phyloP scores from a whole-genome alignment of 2,329 filamentous ascomycete genomes.

The Thelonectria rubi region DNA sequence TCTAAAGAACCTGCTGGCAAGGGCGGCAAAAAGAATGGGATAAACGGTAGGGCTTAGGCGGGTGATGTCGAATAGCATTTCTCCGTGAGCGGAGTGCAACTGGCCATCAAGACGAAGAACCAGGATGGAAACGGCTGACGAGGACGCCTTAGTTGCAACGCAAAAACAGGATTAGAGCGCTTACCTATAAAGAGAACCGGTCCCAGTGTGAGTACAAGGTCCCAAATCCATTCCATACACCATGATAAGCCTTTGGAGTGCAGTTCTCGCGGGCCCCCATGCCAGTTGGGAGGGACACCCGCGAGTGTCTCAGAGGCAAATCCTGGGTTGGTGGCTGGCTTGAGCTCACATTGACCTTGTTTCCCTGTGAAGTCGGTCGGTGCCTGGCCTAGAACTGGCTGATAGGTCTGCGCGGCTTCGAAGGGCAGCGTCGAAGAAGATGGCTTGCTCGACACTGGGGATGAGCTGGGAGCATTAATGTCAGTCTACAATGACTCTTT shows the following conservation, averaged over 20 bases:
- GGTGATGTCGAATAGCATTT: background rate
- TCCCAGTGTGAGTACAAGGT: background rate
- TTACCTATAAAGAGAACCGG: background rate
- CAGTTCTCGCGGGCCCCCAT: background rate
- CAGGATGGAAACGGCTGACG: background rate
- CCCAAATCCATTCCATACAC: slow-evolving; percentile 3
- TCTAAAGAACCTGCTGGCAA: slow-evolving; percentile 21
- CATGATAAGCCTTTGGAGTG: background rate
- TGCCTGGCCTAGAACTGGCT: background rate
- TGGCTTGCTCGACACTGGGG: background rate
- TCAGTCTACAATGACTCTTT: background rate
- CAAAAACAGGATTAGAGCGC: background rate
- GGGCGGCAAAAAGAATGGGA: slow-evolving; percentile 26
- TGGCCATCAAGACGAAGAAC: background rate
- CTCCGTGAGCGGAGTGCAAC: background rate
- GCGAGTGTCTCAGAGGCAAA: background rate
- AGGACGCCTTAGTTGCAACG: too few relatives aligned
- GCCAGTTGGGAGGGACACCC: background rate
- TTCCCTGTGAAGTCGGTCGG: too few relatives aligned
- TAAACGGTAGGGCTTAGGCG: slow-evolving; percentile 15
- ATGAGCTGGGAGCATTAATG: background rate
- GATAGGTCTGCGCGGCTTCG: background rate
- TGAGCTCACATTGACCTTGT: background rate
- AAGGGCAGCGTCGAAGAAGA: background rate
- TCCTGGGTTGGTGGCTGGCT: background rate